A percentile compares a stretch with the other conserved stretches of the same genome.
phyloP scores from a whole-genome alignment of 208 protist species.

The Acanthamoeba castellanii region DNA sequence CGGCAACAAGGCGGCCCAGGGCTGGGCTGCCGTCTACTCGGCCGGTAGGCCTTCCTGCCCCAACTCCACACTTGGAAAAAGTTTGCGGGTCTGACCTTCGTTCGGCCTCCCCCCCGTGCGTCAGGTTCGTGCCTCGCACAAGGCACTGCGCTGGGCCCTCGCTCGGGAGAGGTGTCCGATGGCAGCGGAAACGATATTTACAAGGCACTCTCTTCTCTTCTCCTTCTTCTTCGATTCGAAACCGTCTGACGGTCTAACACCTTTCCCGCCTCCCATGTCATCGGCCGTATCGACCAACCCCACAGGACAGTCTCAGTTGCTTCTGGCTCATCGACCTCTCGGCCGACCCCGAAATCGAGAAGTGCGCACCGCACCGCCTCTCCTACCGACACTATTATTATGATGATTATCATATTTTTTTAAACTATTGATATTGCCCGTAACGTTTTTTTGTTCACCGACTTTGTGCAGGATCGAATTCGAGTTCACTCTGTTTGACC shows the following conservation, averaged over 20 bases:
- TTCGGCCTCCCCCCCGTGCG: neutral
- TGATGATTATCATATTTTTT: neutral
- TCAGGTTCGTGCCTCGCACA: conserved; percentile 18
- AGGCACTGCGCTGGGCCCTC: neutral
- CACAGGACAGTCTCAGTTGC: neutral
- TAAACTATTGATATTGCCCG: neutral
- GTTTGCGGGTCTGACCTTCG: neutral
- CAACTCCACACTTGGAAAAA: no score
- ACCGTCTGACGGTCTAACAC: no score
- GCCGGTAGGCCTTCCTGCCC: neutral
- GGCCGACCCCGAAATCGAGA: neutral
- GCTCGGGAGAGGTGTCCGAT: neutral
- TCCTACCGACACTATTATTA: no score
- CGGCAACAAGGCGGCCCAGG: neutral
- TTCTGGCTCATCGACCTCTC: conserved; percentile 65
- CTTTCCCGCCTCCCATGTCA: no score
- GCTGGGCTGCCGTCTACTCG: neutral
- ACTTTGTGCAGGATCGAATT: neutral
- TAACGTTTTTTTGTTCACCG: neutral
- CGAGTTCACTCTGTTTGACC: neutral
- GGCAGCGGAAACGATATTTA: neutral
- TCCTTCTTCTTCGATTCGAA: no score
- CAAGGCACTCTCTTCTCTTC: no score
- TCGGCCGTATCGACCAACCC: no score
- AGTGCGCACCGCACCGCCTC: neutral